phyloP scores from a whole-genome alignment of 129 eudicot genomes.

The Apium graveolens region DNA sequence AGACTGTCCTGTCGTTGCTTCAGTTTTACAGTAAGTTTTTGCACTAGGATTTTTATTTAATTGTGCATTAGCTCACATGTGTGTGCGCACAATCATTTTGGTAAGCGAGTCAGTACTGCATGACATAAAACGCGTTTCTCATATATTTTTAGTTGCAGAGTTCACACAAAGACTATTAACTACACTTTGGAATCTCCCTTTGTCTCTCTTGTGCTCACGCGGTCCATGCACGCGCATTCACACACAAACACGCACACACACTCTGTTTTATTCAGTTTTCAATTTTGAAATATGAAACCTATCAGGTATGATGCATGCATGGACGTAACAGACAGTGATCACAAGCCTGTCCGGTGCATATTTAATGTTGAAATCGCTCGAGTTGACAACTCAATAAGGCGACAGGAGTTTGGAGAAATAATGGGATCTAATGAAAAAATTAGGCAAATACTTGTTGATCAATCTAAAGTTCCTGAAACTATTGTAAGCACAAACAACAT shows the following conservation, averaged over 20 bases:
- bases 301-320: conserved; percentile 93
- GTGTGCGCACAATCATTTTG: neutral
- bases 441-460: conserved; percentile 44
- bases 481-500: conserved; percentile 85
- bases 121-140: neutral
- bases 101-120: neutral
- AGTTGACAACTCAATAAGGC: conserved; percentile 76
- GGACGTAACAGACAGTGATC: conserved; percentile 99
- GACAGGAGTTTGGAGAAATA: conserved; percentile 76
- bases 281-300: conserved; percentile 9
- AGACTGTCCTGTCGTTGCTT: conserved; percentile 75
- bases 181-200: neutral
- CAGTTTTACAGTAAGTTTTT: conserved; percentile 64
- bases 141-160: neutral
- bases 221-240: too few species aligned
- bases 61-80: neutral
- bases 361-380: conserved; percentile 84
- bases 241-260: neutral
- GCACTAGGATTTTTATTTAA: neutral
- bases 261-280: neutral
- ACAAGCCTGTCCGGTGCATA: conserved; percentile 93
- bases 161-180: neutral
- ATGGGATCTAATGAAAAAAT: conserved; percentile 51
- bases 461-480: conserved; percentile 62
- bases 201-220: neutral